These are phyloP conservation scores for Ascomycota sp. DNA, from an alignment of 2,329 filamentous ascomycete species.

Conservation along the genomic window DNA sequence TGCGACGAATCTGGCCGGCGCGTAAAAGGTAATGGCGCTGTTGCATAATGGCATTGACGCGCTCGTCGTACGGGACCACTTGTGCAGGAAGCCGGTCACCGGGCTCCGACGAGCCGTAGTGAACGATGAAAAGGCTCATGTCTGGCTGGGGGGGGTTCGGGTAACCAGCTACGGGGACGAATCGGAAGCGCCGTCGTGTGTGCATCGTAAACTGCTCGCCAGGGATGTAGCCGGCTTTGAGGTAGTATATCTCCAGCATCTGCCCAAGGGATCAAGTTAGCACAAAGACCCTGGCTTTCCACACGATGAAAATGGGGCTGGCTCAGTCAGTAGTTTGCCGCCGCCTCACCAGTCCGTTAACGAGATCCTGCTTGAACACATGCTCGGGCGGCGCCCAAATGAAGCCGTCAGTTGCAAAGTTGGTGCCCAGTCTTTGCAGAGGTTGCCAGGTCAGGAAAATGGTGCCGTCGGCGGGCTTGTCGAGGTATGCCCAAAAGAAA, in stretches of 20 bases:
- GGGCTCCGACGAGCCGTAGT: slow-evolving; percentile 64
- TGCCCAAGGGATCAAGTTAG: slow-evolving; percentile 18
- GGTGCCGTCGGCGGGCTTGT: slow-evolving; percentile 61
- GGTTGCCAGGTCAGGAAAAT: slow-evolving; percentile 83
- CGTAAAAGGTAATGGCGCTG: slow-evolving; percentile 45
- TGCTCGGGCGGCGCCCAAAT: slow-evolving; percentile 74
- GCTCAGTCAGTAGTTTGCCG: not conserved
- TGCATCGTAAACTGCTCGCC: slow-evolving; percentile 59
- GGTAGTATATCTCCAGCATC: slow-evolving; percentile 76
- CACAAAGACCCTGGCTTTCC: not conserved
- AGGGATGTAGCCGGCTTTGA: slow-evolving; percentile 61
- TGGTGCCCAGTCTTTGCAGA: slow-evolving; percentile 43
- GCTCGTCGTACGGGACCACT: slow-evolving; percentile 44
- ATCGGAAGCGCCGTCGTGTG: slow-evolving; percentile 67
- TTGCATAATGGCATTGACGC: slow-evolving; percentile 37
- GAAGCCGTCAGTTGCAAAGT: slow-evolving; percentile 80
- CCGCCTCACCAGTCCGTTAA: slow-evolving; percentile 31
- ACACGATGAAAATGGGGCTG: not conserved
- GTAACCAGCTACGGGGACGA: slow-evolving; percentile 51
- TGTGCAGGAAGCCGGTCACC: too few relatives aligned
- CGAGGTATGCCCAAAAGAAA: slow-evolving; percentile 87
- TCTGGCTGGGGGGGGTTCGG: slow-evolving; percentile 54
- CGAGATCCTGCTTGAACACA: slow-evolving; percentile 51
- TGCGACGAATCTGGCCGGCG: slow-evolving; percentile 65
- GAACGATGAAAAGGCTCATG: slow-evolving; percentile 72